These are phyloP conservation scores for Salix purpurea DNA, from an alignment of 345 rosid genomes.

Conservation along the genomic window DNA sequence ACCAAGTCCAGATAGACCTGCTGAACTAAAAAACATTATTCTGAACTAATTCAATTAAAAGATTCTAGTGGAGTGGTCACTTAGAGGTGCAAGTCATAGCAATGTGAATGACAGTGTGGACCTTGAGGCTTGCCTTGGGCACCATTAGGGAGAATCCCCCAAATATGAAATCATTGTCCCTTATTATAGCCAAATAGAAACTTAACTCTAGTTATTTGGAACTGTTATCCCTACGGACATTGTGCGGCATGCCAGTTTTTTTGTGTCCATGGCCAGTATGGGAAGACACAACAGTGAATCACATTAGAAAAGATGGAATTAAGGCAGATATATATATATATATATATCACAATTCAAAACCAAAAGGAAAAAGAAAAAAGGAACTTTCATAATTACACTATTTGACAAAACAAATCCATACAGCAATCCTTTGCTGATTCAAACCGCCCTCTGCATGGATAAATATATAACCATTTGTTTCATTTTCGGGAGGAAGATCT, in stretches of 20 bases:
- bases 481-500: constrained; percentile 91
- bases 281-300: not conserved
- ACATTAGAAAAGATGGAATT: not conserved
- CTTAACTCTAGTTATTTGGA: not conserved
- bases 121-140: not conserved
- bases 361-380: not conserved
- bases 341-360: not conserved
- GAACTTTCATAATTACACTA: constrained; percentile 5
- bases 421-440: constrained; percentile 98
- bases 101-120: not conserved
- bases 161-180: not conserved
- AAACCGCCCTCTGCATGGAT: constrained; percentile 99
- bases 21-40: not conserved
- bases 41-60: not conserved
- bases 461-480: constrained; percentile 90
- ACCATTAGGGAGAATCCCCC: not conserved
- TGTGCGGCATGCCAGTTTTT: not conserved
- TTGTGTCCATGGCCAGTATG: not conserved
- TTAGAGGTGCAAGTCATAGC: not conserved
- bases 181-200: not conserved
- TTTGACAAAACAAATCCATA: constrained; percentile 39
- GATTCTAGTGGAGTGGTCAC: not conserved
- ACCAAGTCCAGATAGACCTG: not conserved
- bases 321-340: not conserved
- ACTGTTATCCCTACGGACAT: not conserved